A percentile compares a stretch with the other conserved stretches of the same genome.
These are phyloP conservation scores for Curvularia sp. DNA, from an alignment of 2,329 filamentous ascomycete species.

Conservation along the genomic window DNA sequence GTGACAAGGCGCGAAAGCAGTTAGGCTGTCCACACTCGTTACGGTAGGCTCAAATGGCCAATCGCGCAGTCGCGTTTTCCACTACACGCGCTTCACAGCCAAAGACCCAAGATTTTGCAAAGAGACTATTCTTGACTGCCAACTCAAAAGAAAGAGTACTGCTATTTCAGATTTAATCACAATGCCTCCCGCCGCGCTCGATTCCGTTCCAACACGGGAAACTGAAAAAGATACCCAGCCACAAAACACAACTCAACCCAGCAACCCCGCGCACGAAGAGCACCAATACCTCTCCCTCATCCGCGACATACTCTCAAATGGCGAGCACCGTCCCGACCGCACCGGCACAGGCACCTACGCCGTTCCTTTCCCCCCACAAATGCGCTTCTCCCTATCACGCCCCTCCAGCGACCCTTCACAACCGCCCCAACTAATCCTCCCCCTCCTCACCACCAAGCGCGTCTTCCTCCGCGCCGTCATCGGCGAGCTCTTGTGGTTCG, in stretches of 20 bases:
- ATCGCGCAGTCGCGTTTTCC: constrained; percentile 43
- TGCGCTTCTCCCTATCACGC: constrained; percentile 83
- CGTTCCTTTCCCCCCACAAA: constrained; percentile 83
- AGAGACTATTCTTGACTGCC: not conserved
- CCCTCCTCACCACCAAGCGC: constrained; percentile 95
- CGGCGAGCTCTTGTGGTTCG: constrained; percentile 94
- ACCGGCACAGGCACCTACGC: constrained; percentile 94
- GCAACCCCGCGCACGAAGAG: constrained; percentile 72
- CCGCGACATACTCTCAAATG: constrained; percentile 78
- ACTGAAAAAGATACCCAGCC: constrained; percentile 26
- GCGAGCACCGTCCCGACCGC: constrained; percentile 88
- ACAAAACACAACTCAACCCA: constrained; percentile 23
- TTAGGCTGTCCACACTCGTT: constrained; percentile 26
- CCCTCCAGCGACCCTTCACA: constrained; percentile 50
- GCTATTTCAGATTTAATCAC: not conserved
- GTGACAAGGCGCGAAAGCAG: constrained; percentile 31
- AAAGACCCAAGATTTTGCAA: not conserved
- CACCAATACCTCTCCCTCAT: constrained; percentile 93
- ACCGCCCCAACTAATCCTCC: constrained; percentile 70
- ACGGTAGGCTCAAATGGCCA: constrained; percentile 29
- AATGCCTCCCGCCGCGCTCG: constrained; percentile 41
- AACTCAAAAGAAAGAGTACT: not conserved
- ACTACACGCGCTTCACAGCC: constrained; percentile 35
- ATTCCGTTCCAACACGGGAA: constrained; percentile 33
- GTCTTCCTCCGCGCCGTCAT: constrained; percentile 92